Evolutionary conservation across 2,329 filamentous ascomycete genomes (phyloP), one percentile per base, ranked within the genome.

Genomic region (Fusarium fujikuroi): DNA sequence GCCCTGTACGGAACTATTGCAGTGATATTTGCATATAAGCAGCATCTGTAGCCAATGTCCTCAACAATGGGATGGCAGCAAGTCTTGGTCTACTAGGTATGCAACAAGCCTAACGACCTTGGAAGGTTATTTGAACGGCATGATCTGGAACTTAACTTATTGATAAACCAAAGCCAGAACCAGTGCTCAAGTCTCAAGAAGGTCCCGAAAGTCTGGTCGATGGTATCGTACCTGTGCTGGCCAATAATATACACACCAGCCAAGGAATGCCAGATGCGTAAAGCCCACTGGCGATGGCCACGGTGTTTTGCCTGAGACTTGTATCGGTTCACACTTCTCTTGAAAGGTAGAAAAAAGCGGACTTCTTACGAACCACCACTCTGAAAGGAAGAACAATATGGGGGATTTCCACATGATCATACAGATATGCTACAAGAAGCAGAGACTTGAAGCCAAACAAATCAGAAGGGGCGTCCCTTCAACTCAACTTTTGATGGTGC

Each of bases 301-400:
- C 49, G 49, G 56, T 68, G 28, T 70, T 53, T 50, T 39, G 34
- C 54, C 65, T 32, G 36, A 68, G 57, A 54, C 37, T 36, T 66
- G 40, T n/a, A 39, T 34, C 37, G 43, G 39, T 25, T 66, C 34
- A 52, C 32, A 58, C 60, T 63, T 50, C 53, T 52, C 43, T 56
- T 49, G 49, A 63, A 59, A 49, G 43, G 63, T 57, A 47, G 25
- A 65, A 50, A 56, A 43, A 52, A 57, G 23, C 25, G 12, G 21
- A 19, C 23, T 47, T 47, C 32, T 19, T 36, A 49, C 19, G 30
- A 37, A 39, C 59, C 28, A 32, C 25, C 46, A 54, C 59, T 69
- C 52, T 53, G 46, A 42, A 59, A 36, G 32, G 43, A 69, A 50
- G 56, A 69, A 54, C 25, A 30, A 32, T 10, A 69, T 50, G 50